Percentiles rank a stretch among this genome's conserved stretches.
These are phyloP conservation scores for Botryosphaeria dothidea DNA, from an alignment of 2,329 filamentous ascomycete species.

Conservation along the genomic window DNA sequence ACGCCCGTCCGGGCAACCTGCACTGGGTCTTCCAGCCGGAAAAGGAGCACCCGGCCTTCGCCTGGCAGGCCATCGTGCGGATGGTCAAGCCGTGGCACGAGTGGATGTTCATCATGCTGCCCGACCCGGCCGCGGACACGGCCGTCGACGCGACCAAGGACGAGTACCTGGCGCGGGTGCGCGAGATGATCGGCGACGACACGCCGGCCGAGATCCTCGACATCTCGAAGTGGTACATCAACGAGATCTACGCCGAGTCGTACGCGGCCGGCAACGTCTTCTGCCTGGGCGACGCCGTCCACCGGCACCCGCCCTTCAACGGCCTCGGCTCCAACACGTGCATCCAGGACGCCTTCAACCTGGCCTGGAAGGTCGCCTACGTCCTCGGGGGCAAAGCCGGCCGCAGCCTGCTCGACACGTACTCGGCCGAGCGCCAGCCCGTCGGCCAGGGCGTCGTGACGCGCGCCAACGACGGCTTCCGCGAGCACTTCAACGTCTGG, in stretches of 20 bases:
- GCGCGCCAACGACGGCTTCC: slow-evolving; percentile 59
- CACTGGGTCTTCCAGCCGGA: slow-evolving; percentile 63
- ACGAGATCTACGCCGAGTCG: slow-evolving; percentile 21
- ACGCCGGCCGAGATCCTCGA: neutral
- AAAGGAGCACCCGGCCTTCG: slow-evolving; percentile 52
- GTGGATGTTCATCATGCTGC: slow-evolving; percentile 49
- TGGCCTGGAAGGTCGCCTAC: slow-evolving; percentile 41
- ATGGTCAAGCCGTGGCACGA: slow-evolving; percentile 67
- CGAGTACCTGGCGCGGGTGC: neutral
- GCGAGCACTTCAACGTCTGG: slow-evolving; percentile 52
- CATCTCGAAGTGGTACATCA: slow-evolving; percentile 20
- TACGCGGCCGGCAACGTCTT: slow-evolving; percentile 24
- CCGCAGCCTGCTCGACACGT: slow-evolving; percentile 30
- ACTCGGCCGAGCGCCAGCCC: slow-evolving; percentile 37
- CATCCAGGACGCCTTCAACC: slow-evolving; percentile 41
- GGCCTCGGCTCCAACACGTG: slow-evolving; percentile 31
- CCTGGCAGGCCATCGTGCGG: slow-evolving; percentile 51
- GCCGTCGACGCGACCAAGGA: slow-evolving; percentile 23
- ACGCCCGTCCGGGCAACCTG: slow-evolving; percentile 57
- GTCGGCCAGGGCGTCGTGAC: slow-evolving; percentile 47
- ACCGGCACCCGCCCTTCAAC: slow-evolving; percentile 28
- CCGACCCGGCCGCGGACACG: neutral
- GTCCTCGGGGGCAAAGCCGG: slow-evolving; percentile 31
- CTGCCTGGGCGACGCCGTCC: slow-evolving; percentile 24
- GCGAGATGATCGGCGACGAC: slow-evolving; percentile 9